Evolutionary conservation across 257 asterid genomes (phyloP), one percentile per base, ranked within the genome.

Genomic region (Scutellaria galericulata): DNA sequence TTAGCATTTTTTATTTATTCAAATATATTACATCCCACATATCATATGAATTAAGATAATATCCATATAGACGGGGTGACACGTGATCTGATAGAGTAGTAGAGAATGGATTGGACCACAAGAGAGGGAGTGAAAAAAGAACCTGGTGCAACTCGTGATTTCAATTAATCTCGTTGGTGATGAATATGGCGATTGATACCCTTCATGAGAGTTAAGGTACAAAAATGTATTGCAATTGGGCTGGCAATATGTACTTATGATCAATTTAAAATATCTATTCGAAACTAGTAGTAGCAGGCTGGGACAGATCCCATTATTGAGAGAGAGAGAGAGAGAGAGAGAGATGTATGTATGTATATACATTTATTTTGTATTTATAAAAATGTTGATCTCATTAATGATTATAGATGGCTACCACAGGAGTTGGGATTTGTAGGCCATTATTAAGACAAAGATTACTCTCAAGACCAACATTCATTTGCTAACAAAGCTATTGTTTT

Each of bases 361-460:
- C 27, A 24, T 24, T 24, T 24, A 24, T 24, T 24, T 24, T 24
- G 27, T 24, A 24, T 60, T 31, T 11, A 40, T 61, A 45, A 20
- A 70, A 41, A n/a, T 22, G 47, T 55, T 41, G 24, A 68, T 67
- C 62, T 54, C 12, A 40, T 24, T 24, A 24, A 55, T 44, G 10
- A 41, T 56, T 9, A 56, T n/a, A 42, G 27, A 69, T 66, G 72
- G 13, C 48, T 39, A 48, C 44, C 31, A 37, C 2, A 24, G 27
- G 27, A 24, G 27, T 75, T 50, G 73, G 53, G 73, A 65, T 61
- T 24, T 24, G 71, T 74, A 52, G 66, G 58, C 56, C 76, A 61
- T 60, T 67, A 56, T 51, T 57, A 35, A 14, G 48, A 57, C 58
- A 50, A 62, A 55, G 24, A 57, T 13, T 15, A 60, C 14, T 20